These are phyloP conservation scores for Corymbia citriodora DNA, from an alignment of 441 rosid genomes.

Conservation along the genomic window DNA sequence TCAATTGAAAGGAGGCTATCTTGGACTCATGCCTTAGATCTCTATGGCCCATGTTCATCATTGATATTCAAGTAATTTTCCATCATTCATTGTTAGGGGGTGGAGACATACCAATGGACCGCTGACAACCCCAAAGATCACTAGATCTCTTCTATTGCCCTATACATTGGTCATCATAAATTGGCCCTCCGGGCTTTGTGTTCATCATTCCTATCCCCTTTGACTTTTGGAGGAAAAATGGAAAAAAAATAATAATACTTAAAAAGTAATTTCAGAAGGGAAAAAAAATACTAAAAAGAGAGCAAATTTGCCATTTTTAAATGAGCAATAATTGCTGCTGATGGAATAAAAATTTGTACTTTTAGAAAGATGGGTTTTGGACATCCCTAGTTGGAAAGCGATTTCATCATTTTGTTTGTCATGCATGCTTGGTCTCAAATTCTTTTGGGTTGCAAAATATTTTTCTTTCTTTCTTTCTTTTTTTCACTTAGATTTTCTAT, in stretches of 20 bases:
- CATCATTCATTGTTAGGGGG: neutral
- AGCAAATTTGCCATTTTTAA: neutral
- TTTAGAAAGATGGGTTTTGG: neutral
- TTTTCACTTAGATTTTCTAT: neutral
- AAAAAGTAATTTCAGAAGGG: neutral
- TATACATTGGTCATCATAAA: neutral
- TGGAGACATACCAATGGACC: neutral
- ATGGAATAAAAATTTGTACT: neutral
- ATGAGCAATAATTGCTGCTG: neutral
- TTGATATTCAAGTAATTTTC: neutral
- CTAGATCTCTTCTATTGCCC: neutral
- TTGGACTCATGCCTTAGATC: neutral
- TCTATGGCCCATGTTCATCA: neutral
- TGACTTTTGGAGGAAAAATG: neutral
- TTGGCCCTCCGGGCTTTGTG: neutral
- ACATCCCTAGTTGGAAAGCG: neutral
- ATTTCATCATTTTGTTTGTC: neutral
- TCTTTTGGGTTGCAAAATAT: neutral
- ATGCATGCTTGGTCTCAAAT: neutral
- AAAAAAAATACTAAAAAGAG: neutral
- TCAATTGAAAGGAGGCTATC: neutral
- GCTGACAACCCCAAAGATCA: neutral
- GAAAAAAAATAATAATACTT: neutral
- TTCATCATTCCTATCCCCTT: neutral
- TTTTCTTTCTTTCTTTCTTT: neutral